Evolutionary conservation across 768 basidiomycete genomes (phyloP).

Genomic region (Serendipita sp.): DNA sequence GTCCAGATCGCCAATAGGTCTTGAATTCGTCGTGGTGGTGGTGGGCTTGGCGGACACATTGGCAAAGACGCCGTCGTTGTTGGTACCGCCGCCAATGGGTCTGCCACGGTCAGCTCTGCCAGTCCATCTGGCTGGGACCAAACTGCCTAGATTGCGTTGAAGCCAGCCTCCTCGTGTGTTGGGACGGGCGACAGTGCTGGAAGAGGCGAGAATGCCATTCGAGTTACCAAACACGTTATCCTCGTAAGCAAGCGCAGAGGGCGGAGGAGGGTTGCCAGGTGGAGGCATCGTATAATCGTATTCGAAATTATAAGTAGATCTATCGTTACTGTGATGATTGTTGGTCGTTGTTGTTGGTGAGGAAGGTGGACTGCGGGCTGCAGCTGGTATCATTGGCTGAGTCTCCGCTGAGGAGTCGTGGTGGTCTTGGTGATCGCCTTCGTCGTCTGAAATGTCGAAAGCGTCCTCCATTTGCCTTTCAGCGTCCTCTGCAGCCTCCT

Average conservation of each 20-base stretch:
- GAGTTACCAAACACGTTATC: conserved; percentile 52
- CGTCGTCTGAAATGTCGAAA: conserved; percentile 61
- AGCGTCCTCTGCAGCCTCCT: conserved; percentile 30
- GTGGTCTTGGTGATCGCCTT: conserved; percentile 38
- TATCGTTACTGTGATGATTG: conserved; percentile 12
- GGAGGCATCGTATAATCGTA: conserved; percentile 64
- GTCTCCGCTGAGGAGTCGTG: conserved; percentile 16
- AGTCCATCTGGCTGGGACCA: conserved; percentile 52
- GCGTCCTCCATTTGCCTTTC: conserved; percentile 28
- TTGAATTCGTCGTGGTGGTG: conserved; percentile 27
- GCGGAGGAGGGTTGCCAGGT: conserved; percentile 60
- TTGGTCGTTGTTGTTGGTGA: neutral
- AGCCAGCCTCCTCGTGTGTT: conserved; percentile 38
- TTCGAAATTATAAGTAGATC: conserved; percentile 62
- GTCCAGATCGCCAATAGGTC: conserved; percentile 16
- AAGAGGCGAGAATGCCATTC: conserved; percentile 45
- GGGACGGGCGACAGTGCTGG: conserved; percentile 24
- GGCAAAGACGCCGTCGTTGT: conserved; percentile 90
- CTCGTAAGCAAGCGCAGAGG: conserved; percentile 39
- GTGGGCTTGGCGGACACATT: conserved; percentile 86
- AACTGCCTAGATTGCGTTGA: conserved; percentile 27
- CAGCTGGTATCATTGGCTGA: conserved; percentile 19
- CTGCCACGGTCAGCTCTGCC: conserved; percentile 23
- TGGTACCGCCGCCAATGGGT: conserved; percentile 46
- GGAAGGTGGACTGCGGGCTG: conserved; percentile 17